These are phyloP conservation scores for Jackrogersella multiformis DNA, from an alignment of 495 filamentous ascomycete species.

Conservation along the genomic window DNA sequence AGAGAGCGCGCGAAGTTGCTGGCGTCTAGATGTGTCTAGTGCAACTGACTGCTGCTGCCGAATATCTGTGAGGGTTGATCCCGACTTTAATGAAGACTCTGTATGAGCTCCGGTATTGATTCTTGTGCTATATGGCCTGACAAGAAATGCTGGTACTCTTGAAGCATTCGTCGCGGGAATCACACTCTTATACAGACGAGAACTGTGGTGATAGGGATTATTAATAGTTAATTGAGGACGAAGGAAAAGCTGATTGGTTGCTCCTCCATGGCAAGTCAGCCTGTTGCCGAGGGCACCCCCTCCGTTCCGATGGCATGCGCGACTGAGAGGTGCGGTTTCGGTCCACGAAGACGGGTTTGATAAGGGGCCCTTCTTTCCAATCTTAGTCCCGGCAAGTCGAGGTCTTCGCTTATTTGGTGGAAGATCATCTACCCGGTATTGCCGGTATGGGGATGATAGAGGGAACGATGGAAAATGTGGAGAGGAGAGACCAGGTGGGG, in stretches of 20 bases:
- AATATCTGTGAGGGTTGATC: background rate
- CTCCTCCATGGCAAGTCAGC: conserved; percentile 8
- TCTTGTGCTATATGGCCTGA: conserved; percentile 20
- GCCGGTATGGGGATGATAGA: conserved; percentile 24
- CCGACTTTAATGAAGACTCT: background rate
- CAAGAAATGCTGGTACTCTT: background rate
- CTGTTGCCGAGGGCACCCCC: conserved; percentile 30
- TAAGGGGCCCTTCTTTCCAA: background rate
- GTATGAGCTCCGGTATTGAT: background rate
- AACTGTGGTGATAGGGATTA: conserved; percentile 1
- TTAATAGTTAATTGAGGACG: background rate
- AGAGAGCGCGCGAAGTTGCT: conserved; percentile 7
- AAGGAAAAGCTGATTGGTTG: conserved; percentile 16
- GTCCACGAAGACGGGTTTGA: conserved; percentile 22
- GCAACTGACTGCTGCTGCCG: conserved; percentile 7
- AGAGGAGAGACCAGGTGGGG: conserved; percentile 21
- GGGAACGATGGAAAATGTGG: conserved; percentile 3
- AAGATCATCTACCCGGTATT: conserved; percentile 31
- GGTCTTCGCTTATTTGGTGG: background rate
- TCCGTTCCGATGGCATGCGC: conserved; percentile 29
- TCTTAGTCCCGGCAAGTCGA: background rate
- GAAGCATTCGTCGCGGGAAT: background rate
- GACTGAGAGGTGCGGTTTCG: conserved; percentile 27
- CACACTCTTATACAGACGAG: conserved; percentile 14
- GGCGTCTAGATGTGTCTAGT: conserved; percentile 9